Percentiles rank a stretch among this genome's conserved stretches.
Evolutionary conservation across 768 basidiomycete species (phyloP).

Genomic region (Boletus patriciae): DNA sequence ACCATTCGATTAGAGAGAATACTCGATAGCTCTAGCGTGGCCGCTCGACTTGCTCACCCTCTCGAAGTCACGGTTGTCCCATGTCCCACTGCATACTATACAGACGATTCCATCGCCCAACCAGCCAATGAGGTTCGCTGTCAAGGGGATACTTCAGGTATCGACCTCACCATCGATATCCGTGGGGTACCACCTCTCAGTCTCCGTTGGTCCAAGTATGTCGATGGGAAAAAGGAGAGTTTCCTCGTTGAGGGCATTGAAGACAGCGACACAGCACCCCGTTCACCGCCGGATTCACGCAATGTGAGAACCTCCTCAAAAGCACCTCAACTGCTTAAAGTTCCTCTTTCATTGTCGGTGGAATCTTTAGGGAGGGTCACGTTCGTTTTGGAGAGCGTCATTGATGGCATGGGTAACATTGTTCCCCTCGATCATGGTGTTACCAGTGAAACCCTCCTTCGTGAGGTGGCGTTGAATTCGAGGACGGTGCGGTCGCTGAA

Average conservation of each 20-base stretch:
- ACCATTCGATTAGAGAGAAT: constrained; percentile 73
- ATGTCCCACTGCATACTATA: constrained; percentile 77
- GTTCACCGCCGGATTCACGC: constrained; percentile 24
- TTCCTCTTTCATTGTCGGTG: constrained; percentile 68
- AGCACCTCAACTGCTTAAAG: constrained; percentile 56
- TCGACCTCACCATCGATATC: constrained; percentile 62
- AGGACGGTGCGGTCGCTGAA: constrained; percentile 60
- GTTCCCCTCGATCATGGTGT: constrained; percentile 46
- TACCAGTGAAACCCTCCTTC: constrained; percentile 17
- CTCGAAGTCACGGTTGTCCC: constrained; percentile 72
- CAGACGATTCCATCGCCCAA: constrained; percentile 36
- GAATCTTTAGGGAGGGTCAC: constrained; percentile 64
- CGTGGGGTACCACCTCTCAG: constrained; percentile 75
- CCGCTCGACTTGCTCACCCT: constrained; percentile 68
- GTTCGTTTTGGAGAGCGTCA: constrained; percentile 77
- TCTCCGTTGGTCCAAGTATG: constrained; percentile 71
- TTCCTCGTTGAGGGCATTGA: constrained; percentile 87
- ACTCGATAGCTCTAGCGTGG: constrained; percentile 64
- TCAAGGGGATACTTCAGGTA: constrained; percentile 59
- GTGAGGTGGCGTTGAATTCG: constrained; percentile 37
- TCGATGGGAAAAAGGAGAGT: constrained; percentile 64
- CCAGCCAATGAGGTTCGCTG: constrained; percentile 56
- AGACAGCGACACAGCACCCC: constrained; percentile 45
- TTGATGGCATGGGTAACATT: constrained; percentile 80
- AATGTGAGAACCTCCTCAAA: constrained; percentile 24